Percentiles rank a stretch among this genome's conserved stretches.
These are phyloP conservation scores for Ephemerocybe angulata DNA, from an alignment of 768 basidiomycete genomes.

Conservation along the genomic window DNA sequence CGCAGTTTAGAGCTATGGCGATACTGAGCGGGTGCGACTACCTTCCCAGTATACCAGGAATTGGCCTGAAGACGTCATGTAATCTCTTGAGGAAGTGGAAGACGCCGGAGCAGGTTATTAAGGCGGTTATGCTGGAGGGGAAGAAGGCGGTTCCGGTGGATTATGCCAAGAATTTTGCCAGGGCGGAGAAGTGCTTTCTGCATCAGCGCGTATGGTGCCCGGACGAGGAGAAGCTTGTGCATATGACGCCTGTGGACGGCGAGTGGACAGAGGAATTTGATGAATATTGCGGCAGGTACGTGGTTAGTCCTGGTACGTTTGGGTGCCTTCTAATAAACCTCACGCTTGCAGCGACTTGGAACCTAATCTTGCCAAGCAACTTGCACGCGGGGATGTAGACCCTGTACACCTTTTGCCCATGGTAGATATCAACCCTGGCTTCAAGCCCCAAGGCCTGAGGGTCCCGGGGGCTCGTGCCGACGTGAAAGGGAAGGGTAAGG, in stretches of 20 bases:
- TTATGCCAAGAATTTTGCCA: constrained; percentile 70
- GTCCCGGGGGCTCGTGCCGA: constrained; percentile 21
- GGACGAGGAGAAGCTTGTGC: constrained; percentile 54
- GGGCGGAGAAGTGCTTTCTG: constrained; percentile 89
- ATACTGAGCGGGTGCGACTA: constrained; percentile 94
- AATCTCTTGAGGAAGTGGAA: constrained; percentile 77
- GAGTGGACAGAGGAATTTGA: constrained; percentile 61
- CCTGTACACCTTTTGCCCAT: constrained; percentile 69
- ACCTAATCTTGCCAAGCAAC: constrained; percentile 53
- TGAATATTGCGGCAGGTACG: constrained; percentile 69
- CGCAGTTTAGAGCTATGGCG: constrained; percentile 89
- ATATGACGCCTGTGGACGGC: constrained; percentile 60
- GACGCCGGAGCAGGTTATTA: constrained; percentile 80
- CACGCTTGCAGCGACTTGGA: constrained; percentile 54
- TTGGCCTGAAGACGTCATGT: constrained; percentile 94
- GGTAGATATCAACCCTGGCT: constrained; percentile 72
- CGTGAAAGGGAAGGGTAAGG: constrained; percentile 46
- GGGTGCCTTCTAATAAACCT: constrained; percentile 2
- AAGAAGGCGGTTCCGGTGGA: constrained; percentile 74
- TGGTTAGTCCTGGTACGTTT: constrained; percentile 39
- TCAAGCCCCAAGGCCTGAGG: constrained; percentile 48
- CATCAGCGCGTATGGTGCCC: constrained; percentile 94
- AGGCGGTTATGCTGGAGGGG: constrained; percentile 73
- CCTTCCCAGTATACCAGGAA: constrained; percentile 82
- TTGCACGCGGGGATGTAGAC: constrained; percentile 68